phyloP scores from a whole-genome alignment of 352 stramenopile genomes.

The Phytophthora cryptogea region DNA sequence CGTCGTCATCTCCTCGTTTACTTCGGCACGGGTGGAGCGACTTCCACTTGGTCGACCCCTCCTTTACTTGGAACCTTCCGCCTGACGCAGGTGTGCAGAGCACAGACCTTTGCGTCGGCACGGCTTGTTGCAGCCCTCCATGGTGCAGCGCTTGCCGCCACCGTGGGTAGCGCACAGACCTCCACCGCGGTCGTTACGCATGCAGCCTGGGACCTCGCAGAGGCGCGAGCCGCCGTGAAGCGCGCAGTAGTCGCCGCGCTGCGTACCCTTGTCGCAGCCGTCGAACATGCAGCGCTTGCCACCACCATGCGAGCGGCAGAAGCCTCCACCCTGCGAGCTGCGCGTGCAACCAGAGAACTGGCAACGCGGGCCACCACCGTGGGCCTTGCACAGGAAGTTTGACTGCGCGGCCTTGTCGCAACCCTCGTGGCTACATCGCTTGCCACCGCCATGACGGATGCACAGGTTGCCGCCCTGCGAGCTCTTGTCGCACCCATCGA shows the following conservation, averaged over 20 bases:
- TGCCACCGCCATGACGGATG: constrained; percentile 86
- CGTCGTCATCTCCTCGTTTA: constrained; percentile 18
- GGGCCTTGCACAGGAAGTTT: constrained; percentile 87
- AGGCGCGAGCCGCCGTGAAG: constrained; percentile 84
- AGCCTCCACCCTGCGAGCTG: constrained; percentile 80
- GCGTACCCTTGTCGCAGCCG: constrained; percentile 86
- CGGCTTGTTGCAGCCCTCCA: constrained; percentile 71
- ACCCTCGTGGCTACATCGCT: constrained; percentile 75
- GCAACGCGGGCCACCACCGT: constrained; percentile 84
- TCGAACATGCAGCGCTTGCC: constrained; percentile 88
- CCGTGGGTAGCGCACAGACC: constrained; percentile 74
- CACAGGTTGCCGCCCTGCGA: constrained; percentile 83
- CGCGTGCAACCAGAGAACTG: constrained; percentile 64
- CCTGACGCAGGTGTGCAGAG: constrained; percentile 68
- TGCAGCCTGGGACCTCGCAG: constrained; percentile 82
- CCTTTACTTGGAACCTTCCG: constrained; percentile 27
- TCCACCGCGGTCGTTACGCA: constrained; percentile 84
- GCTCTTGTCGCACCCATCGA: constrained; percentile 84
- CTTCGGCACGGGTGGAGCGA: constrained; percentile 12
- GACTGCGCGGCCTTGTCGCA: constrained; percentile 86
- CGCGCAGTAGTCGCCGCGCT: constrained; percentile 87
- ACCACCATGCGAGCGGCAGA: constrained; percentile 85
- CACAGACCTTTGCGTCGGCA: constrained; percentile 84
- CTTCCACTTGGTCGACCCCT: constrained; percentile 34
- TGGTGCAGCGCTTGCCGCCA: constrained; percentile 80